Evolutionary conservation across 345 rosid genomes (phyloP).

Genomic region (Boechera divaricarpa): DNA sequence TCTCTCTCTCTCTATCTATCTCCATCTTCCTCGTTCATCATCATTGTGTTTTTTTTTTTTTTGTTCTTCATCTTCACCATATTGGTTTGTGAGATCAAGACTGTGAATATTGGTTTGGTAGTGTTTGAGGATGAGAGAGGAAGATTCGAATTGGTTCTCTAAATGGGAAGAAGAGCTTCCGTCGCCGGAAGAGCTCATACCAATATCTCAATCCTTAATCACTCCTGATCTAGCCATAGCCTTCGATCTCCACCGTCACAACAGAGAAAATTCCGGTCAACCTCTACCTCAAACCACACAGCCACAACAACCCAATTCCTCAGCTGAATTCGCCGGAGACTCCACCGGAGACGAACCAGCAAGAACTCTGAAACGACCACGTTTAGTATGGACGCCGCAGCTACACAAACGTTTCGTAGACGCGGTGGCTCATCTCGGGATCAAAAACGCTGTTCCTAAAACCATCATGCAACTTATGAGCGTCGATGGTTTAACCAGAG

Average conservation of each 20-base stretch:
- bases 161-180: constrained; percentile 95
- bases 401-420: constrained; percentile 84
- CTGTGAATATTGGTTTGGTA: neutral
- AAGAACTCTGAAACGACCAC: constrained; percentile 76
- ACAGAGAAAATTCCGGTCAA: constrained; percentile 28
- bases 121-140: constrained; percentile 65
- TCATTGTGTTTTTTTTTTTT: constrained; percentile 4
- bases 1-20: neutral
- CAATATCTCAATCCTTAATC: constrained; percentile 87
- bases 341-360: constrained; percentile 84
- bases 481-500: constrained; percentile 83
- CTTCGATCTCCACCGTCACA: constrained; percentile 67
- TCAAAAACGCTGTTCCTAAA: constrained; percentile 87
- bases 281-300: constrained; percentile 36
- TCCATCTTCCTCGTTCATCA: constrained; percentile 17
- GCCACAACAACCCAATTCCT: constrained; percentile 54
- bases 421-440: constrained; percentile 85
- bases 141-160: constrained; percentile 78
- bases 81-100: constrained; percentile 9
- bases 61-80: neutral
- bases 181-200: constrained; percentile 85
- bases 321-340: constrained; percentile 66
- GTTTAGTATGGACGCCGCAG: constrained; percentile 90
- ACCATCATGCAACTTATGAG: constrained; percentile 93
- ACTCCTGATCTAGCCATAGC: constrained; percentile 93